Percentiles rank a stretch among this genome's conserved stretches.
phyloP scores from a whole-genome alignment of 495 filamentous ascomycete species.

The Peziza echinospora region DNA sequence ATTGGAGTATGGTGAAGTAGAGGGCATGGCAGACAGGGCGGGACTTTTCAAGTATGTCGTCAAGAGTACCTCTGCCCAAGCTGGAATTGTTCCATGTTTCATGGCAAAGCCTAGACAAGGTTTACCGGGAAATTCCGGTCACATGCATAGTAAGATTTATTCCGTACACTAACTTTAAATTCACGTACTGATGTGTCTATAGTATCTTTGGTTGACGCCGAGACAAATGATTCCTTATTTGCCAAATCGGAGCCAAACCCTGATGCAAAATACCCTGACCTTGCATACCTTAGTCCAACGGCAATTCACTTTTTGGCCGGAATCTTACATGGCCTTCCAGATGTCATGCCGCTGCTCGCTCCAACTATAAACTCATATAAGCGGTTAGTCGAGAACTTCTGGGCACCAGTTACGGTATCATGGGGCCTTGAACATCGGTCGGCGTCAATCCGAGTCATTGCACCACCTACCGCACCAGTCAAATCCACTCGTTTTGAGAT shows the following conservation, averaged over 20 bases:
- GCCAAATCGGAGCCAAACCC: constrained; percentile 47
- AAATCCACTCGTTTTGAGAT: constrained; percentile 83
- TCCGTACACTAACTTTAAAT: not conserved
- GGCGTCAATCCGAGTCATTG: constrained; percentile 72
- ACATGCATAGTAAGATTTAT: constrained; percentile 45
- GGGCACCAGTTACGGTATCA: constrained; percentile 90
- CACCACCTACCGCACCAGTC: constrained; percentile 58
- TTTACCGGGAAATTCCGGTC: constrained; percentile 77
- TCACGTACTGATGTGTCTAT: not conserved
- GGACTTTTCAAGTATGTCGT: constrained; percentile 81
- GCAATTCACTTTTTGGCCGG: constrained; percentile 90
- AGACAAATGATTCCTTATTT: constrained; percentile 56
- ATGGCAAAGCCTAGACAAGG: constrained; percentile 95
- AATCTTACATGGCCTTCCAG: constrained; percentile 65
- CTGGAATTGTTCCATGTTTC: constrained; percentile 87
- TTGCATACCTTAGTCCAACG: constrained; percentile 60
- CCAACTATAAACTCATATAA: constrained; percentile 97
- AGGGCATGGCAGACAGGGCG: constrained; percentile 74
- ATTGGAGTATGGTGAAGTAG: constrained; percentile 64
- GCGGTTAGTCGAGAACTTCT: constrained; percentile 92
- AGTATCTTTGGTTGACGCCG: constrained; percentile 48
- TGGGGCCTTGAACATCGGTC: constrained; percentile 94
- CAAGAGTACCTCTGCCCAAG: constrained; percentile 62
- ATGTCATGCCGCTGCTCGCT: constrained; percentile 86
- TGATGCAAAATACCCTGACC: constrained; percentile 46